phyloP scores from a whole-genome alignment of 805 yeast genomes.

The Metschnikowia shivogae region DNA sequence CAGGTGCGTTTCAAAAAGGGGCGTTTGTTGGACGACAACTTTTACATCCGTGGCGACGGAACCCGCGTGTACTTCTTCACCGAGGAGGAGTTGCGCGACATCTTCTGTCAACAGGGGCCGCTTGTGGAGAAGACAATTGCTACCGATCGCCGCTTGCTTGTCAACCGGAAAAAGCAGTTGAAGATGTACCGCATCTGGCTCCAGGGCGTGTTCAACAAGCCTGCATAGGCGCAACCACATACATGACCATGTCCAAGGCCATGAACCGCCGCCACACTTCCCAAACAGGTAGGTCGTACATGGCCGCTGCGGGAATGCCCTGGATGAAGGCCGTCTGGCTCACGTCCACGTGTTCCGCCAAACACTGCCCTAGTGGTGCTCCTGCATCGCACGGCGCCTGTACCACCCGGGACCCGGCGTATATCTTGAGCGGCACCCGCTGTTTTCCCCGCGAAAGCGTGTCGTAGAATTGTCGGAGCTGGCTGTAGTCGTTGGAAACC shows the following conservation, averaged over 20 bases:
- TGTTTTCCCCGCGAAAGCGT: constrained; percentile 18
- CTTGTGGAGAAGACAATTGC: constrained; percentile 76
- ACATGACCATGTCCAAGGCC: constrained; percentile 36
- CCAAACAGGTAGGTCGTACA: constrained; percentile 17
- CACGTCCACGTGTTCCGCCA: constrained; percentile 14
- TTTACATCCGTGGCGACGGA: constrained; percentile 96
- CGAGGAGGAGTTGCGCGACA: constrained; percentile 79
- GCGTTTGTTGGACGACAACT: constrained; percentile 83
- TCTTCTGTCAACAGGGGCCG: constrained; percentile 49
- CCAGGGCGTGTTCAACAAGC: constrained; percentile 70
- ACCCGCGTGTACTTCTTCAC: constrained; percentile 96
- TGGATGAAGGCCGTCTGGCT: constrained; percentile 22
- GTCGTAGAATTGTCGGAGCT: constrained; percentile 23
- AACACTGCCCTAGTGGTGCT: constrained; percentile 13
- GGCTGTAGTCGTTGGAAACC: constrained; percentile 26
- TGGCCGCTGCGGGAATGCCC: constrained; percentile 24
- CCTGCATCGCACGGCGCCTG: constrained; percentile 26
- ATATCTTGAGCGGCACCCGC: constrained; percentile 47
- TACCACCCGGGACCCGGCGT: constrained; percentile 36
- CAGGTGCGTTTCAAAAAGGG: constrained; percentile 91
- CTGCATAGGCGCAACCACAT: constrained; percentile 16
- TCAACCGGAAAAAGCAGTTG: constrained; percentile 84
- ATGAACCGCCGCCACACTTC: constrained; percentile 33
- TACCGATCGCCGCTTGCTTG: constrained; percentile 85
- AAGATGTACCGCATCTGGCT: constrained; percentile 98